Conservation (phyloP, 2,329 filamentous ascomycete species). For the Aspergillus amoenus region DNA sequence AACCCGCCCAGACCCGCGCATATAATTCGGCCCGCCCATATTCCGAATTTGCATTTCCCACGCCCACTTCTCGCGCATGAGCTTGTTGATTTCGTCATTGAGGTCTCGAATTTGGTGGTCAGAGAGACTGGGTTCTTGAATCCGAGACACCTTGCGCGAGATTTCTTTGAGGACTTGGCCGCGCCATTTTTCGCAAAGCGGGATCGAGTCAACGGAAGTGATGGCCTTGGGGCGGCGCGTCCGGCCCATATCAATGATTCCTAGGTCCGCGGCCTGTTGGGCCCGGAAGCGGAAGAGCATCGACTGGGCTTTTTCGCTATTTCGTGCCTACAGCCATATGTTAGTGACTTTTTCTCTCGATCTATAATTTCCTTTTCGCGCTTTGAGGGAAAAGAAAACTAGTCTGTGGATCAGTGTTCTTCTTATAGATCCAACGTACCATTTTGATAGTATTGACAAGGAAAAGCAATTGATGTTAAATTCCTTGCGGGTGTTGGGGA, state of each 20-base stretch:
- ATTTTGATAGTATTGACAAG: slow-evolving; percentile 26
- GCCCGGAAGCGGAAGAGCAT: slow-evolving; percentile 99
- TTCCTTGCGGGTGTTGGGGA: slow-evolving; percentile 15
- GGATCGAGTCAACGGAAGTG: slow-evolving; percentile 79
- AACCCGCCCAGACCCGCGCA: slow-evolving; percentile 68
- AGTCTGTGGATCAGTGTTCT: neutral
- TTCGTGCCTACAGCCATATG: slow-evolving; percentile 67
- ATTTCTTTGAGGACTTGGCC: slow-evolving; percentile 97
- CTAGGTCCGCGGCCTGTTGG: slow-evolving; percentile 90
- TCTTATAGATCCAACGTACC: slow-evolving; percentile 21
- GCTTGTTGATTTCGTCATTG: slow-evolving; percentile 99
- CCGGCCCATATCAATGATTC: slow-evolving; percentile 90
- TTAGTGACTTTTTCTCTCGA: slow-evolving; percentile 18
- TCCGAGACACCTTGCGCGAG: slow-evolving; percentile 91
- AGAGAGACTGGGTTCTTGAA: slow-evolving; percentile 86
- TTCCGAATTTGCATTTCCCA: slow-evolving; percentile 98
- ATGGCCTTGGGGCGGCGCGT: slow-evolving; percentile 89
- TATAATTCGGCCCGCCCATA: slow-evolving; percentile 95
- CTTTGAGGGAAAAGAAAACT: neutral
- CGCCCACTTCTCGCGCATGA: slow-evolving; percentile 98
- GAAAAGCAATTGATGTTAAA: slow-evolving; percentile 12
- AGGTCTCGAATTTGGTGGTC: slow-evolving; percentile 97
- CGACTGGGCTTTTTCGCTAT: slow-evolving; percentile 97
- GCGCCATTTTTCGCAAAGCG: slow-evolving; percentile 93
- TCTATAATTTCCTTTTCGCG: neutral